Base-by-base conservation (phyloP, 208 protist species). In the Trypanosoma brucei region DNA sequence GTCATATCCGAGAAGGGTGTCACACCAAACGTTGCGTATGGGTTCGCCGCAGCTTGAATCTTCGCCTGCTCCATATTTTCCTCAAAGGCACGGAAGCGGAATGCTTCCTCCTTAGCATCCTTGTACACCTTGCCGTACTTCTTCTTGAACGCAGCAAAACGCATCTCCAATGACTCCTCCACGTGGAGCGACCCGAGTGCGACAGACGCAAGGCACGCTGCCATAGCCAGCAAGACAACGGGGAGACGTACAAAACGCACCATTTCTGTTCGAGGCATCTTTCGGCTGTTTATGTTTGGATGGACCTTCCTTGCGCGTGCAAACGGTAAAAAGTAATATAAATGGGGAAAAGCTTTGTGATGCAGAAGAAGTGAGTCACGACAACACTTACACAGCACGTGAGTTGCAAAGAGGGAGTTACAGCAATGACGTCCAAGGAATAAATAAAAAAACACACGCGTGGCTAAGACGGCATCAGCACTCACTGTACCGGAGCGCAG, bases 91-190 rank as follows among this genome's bases (percentile, higher is more conserved):
- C 51, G 44, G 53, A 88, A 66, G 44, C 83, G 79, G 9, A 67
- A 42, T 4, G 70, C 69, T 68, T 92, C 83, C 57, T 78, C 85
- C 8, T 61, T 77, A 14, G 59, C 68, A 14, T 39, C 75, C 14
- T 38, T 75, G 67, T 94, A 96, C 35, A 44, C 4, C 79, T 91
- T 94, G 54, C 76, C 69, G 68, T 84, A 72, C 48, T 55, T 33
- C 56, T 60, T 22, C 84, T 91, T 93, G 78, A 92, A 96, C 50
- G 54, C 49, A n/a, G 65, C 68, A 61, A 89, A 96, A 33, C 51
- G 63, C 40, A 58, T 49, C 55, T 14, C 42, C 62, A 61, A 35
- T 34, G 62, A 45, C 35, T 55, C 54, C n/a, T 61, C 55, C 36
- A 44, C 62, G 14, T 55, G 55, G 34, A 68, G 53, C 38, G 38